Evolutionary conservation across 2,329 filamentous ascomycete species (phyloP), one percentile per base, ranked within the genome.

Genomic region (Pyrenochaeta sp.): DNA sequence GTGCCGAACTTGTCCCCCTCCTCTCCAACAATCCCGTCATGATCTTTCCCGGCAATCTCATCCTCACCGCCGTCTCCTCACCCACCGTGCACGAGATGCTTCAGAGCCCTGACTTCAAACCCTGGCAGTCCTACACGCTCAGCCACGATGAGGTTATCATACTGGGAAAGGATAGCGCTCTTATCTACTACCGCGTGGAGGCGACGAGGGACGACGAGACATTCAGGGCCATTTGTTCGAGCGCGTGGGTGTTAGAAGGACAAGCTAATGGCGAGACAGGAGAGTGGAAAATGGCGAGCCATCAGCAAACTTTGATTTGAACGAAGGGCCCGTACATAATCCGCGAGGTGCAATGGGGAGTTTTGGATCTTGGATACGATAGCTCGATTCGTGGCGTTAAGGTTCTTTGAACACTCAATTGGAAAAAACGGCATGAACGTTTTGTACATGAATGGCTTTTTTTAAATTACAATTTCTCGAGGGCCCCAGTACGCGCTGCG

Each of bases 1-100:
- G 77, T 55, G 66, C 71, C 8, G 62, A 64, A 50, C 75, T 77
- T 27, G 65, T 70, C 3, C 76, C 77, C 13, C 75, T 68, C 13
- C 64, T 70, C 24, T 67, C 68, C 12, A 66, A 71, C 39, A 79
- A 64, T 34, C 74, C 74, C 57, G 77, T 80, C 72, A 78, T 79
- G 50, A 78, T 79, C 27, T 74, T 78, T 55, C 77, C 78, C 3
- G 72, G 74, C 27, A 73, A 78, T 37, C 70, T 73, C 34, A 72
- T 66, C 3, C 73, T 78, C 30, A 68, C 69, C 1, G 73, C 74
- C 3, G 73, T 73, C 6, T 74, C 70, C 9, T 76, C 65, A 1
- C 69, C 69, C 1, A 60, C 64, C 8, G 48, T 69, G 10, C 59
- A 66, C 36, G 59, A 65, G 8, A 65, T 68, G 65, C 56, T 72